Base-by-base conservation (phyloP, 2,329 filamentous ascomycete genomes). In the Dothistroma pini region DNA sequence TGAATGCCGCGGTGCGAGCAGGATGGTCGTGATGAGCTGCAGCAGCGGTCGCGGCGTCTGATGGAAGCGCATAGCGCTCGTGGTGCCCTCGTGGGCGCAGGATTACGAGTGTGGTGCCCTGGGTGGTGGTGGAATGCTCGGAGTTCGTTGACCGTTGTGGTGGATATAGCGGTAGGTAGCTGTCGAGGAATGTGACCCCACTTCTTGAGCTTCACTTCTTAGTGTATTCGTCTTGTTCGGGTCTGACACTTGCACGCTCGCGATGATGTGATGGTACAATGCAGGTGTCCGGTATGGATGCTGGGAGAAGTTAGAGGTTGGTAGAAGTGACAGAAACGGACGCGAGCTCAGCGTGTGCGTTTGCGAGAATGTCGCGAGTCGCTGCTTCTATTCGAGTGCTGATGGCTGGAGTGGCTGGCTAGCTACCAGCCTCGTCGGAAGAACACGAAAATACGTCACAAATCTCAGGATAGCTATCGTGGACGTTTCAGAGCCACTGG, bases 11-110 rank as follows among this genome's bases (percentile, higher is more conserved):
- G 64, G 29, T 16, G 69, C 59, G 63, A 74, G 70, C 16, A 73
- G 58, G 38, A 73, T 58, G 48, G 69, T 59, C 12, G 69, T 64
- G 34, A 72, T 49, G 56, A 73, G 71, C 31, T 67, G 68, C 19
- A 72, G 58, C 12, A 74, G 66, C 35, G 70, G 63, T 56, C 47
- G 63, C 11, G 68, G 64, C 32, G 64, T 56, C 25, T 66, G 64
- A 32, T 68, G 64, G 51, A 66, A 63, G 57, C 66, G 70, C 68
- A 71, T 70, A 48, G 32, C 58, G 44, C 52, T 48, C 34, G 53
- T 50, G 53, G 44, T 14, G 34, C 49, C 57, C 57, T 51, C 51
- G 49, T 51, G 35, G 57, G 57, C 49, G 41, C 34, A 47, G 50
- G 51, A 59, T 34, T 59, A 50, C 12, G 51, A 31, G 31, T 5